Evolutionary conservation across 352 stramenopile species (phyloP), one percentile per base, ranked within the genome.

Genomic region (Phytopythium cucurbitacearum): DNA sequence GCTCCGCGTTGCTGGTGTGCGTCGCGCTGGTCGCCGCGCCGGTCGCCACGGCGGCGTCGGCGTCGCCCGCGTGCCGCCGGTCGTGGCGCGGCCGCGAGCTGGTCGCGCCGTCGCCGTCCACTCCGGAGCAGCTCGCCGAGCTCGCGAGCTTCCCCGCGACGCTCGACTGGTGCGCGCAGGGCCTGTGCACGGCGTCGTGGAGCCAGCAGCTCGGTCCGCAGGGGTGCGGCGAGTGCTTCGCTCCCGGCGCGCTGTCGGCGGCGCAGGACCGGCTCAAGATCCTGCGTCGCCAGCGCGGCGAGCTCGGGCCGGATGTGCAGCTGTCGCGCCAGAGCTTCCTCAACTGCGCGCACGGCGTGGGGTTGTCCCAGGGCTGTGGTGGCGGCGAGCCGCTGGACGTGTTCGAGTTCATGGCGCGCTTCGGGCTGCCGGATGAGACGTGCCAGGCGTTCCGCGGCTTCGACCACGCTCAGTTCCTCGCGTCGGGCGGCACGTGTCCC

Each of bases 131-230:
- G 48, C 36, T 52, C 10, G 7, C 70, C 11, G 76, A 85, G 51
- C 60, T 85, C 13, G 50, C 51, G 49, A 56, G 63, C 39, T 69
- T 85, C 51, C 73, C 76, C 15, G 60, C 59, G 52, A 53, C 69
- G 13, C 97, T 97, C 54, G 86, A 90, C 60, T 98, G 94, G 91
- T 84, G 73, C 53, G 71, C 80, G n/a, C 59, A 66, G 35, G 76
- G 74, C 21, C 63, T 67, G 42, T 82, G 71, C 69, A 84, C 73
- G 53, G 51, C 73, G 48, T 85, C 76, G 65, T 87, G 76, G 73
- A 87, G 85, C 61, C 76, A 87, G 67, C 76, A 87, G 59, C 80
- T 85, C 52, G 21, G 21, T 28, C 76, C 76, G 48, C 65, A 76
- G 50, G 91, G 87, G 67, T 93, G 84, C 57, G 81, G 80, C 47